Evolutionary conservation across 1,139 yeast genomes (phyloP).

Genomic region (Candida smagusa): DNA sequence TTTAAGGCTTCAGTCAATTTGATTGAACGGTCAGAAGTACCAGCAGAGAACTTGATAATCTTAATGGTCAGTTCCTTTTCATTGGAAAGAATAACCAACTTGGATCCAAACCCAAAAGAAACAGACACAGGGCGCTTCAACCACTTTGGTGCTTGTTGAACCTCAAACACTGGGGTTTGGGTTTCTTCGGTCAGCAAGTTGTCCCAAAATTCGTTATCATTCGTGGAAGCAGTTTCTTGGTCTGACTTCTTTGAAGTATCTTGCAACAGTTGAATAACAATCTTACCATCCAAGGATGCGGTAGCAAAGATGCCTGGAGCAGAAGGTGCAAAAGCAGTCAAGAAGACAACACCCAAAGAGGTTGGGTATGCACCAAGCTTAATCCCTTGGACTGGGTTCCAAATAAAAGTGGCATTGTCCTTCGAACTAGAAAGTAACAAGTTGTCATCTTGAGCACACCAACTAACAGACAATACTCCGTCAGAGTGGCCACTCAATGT

Average conservation of each 20-base stretch:
- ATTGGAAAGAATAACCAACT: slow-evolving; percentile 47
- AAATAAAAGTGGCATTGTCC: slow-evolving; percentile 80
- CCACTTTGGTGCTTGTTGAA: slow-evolving; percentile 89
- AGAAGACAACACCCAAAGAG: slow-evolving; percentile 91
- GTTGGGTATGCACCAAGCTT: slow-evolving; percentile 86
- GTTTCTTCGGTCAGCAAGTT: slow-evolving; percentile 70
- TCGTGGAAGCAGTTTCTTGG: slow-evolving; percentile 45
- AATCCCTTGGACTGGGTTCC: slow-evolving; percentile 80
- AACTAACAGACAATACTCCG: slow-evolving; percentile 86
- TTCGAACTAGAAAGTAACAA: slow-evolving; percentile 85
- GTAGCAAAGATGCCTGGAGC: slow-evolving; percentile 92
- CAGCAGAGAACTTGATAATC: slow-evolving; percentile 28
- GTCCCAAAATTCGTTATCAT: slow-evolving; percentile 79
- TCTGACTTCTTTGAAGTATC: slow-evolving; percentile 54
- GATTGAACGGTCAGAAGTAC: slow-evolving; percentile 39
- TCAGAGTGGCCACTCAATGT: slow-evolving; percentile 77
- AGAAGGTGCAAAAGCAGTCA: slow-evolving; percentile 79
- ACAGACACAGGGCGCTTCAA: slow-evolving; percentile 72
- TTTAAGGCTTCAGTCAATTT: slow-evolving; percentile 59
- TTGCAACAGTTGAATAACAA: slow-evolving; percentile 81
- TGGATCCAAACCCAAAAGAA: slow-evolving; percentile 92
- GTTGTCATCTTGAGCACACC: slow-evolving; percentile 84
- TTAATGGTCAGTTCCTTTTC: slow-evolving; percentile 30
- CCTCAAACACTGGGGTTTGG: slow-evolving; percentile 65
- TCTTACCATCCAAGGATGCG: slow-evolving; percentile 89